Base-by-base conservation (phyloP, 306 rosid genomes). In the Casuarina equisetifolia region DNA sequence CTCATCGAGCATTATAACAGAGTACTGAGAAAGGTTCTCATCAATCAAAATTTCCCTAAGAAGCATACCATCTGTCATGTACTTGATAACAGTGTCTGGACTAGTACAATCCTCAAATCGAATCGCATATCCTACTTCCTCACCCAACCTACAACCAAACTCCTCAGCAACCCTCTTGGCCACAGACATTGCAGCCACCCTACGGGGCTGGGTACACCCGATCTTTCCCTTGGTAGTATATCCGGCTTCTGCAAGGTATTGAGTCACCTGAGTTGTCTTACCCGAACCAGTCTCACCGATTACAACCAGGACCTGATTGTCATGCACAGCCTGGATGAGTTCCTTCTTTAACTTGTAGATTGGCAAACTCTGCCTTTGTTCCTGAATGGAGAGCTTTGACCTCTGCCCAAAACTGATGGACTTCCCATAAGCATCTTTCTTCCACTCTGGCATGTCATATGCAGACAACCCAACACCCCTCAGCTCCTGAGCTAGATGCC, bases 221-320 rank as follows among this genome's bases (percentile, higher is more conserved):
- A 93, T 91, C 81, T 87, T 91, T 12, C 98, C 97, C 70, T 7
- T 85, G 11, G 96, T 87, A 13, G 93, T 88, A 73, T 90, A 91
- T 71, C 96, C 97, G 0, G 93, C 91, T 85, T 93, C 97, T 66
- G 93, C 96, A 73, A 93, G 97, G 88, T 90, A 91, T 70, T 93
- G 97, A 5, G 98, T 90, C 35, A 93, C 95, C 74, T 93, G 98
- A n/a, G 98, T 93, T 70, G 97, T 91, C 80, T 93, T 93, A 58
- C 97, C 98, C 0, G 98, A 93, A 79, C 97, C 97, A 9, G 98
- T 93, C 90, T 93, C 97, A 75, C 98, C 97, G 76, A 91, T 88
- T 52, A 93, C 97, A 53, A 93, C 93, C 55, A 93, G 79, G 39
- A 93, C 91, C 78, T 86, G 98, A 82, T 93, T 88, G 38, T 88